These are phyloP conservation scores for Phyllosticta paracitricarpa DNA, from an alignment of 2,329 filamentous ascomycete species.

Conservation along the genomic window DNA sequence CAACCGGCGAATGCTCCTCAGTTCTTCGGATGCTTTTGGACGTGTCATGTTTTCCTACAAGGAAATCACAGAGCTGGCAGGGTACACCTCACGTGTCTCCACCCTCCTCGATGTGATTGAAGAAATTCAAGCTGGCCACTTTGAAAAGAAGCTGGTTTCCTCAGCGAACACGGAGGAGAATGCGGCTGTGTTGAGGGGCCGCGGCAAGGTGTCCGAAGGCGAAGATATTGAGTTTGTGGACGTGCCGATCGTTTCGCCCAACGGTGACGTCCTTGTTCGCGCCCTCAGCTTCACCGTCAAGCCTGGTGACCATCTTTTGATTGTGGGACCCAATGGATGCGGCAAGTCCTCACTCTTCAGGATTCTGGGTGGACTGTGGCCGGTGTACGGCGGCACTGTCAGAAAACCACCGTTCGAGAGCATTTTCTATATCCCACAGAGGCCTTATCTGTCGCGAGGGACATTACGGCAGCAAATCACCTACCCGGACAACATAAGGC, in stretches of 20 bases:
- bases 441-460: conserved; percentile 84
- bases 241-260: conserved; percentile 93
- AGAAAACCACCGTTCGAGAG: conserved; percentile 83
- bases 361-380: conserved; percentile 93
- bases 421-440: conserved; percentile 97
- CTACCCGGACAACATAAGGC: conserved; percentile 80
- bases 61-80: conserved; percentile 90
- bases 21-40: conserved; percentile 89
- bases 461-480: conserved; percentile 94
- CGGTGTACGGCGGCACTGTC: conserved; percentile 90
- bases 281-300: conserved; percentile 79
- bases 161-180: conserved; percentile 76
- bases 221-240: conserved; percentile 74
- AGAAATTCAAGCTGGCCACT: conserved; percentile 79
- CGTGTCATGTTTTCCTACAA: conserved; percentile 97
- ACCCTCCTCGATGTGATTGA: conserved; percentile 88
- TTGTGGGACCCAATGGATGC: conserved; percentile 93
- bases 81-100: conserved; percentile 87
- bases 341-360: conserved; percentile 94
- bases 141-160: conserved; percentile 93
- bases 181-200: conserved; percentile 68
- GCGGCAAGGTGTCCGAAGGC: conserved; percentile 74
- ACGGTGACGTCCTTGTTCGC: conserved; percentile 82
- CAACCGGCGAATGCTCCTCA: conserved; percentile 82
- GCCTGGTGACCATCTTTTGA: conserved; percentile 81